Percentiles rank a stretch among this genome's conserved stretches.
phyloP scores from a whole-genome alignment of 2,329 filamentous ascomycete genomes.

The Aspergillus pseudonomiae region DNA sequence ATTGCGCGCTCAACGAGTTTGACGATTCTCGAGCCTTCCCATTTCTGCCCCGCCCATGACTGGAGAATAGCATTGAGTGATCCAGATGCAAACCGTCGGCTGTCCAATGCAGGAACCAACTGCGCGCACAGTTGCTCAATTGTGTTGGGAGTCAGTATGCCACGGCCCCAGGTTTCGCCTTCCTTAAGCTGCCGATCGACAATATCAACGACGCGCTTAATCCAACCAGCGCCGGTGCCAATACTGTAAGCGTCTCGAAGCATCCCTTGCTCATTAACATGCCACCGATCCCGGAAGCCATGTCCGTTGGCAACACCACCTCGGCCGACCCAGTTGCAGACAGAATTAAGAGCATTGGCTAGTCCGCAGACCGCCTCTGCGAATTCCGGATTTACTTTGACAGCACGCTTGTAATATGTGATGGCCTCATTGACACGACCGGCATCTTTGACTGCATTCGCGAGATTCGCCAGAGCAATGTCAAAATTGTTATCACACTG shows the following conservation, averaged over 20 bases:
- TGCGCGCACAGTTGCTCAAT: slow-evolving; percentile 58
- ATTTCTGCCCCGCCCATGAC: slow-evolving; percentile 72
- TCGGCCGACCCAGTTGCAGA: slow-evolving; percentile 90
- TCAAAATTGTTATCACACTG: slow-evolving; percentile 92
- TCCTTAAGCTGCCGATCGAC: slow-evolving; percentile 86
- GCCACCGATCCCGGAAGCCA: slow-evolving; percentile 84
- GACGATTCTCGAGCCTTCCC: slow-evolving; percentile 86
- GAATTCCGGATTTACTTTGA: slow-evolving; percentile 90
- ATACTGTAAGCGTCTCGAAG: slow-evolving; percentile 72
- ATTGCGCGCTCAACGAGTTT: slow-evolving; percentile 82
- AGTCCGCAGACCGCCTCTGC: slow-evolving; percentile 95
- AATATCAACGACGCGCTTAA: slow-evolving; percentile 86
- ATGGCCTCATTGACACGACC: slow-evolving; percentile 92
- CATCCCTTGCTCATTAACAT: slow-evolving; percentile 83
- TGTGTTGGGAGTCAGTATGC: slow-evolving; percentile 62
- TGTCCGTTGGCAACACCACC: slow-evolving; percentile 78
- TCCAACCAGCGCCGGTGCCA: slow-evolving; percentile 72
- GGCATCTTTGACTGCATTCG: slow-evolving; percentile 97
- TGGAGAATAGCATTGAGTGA: slow-evolving; percentile 44
- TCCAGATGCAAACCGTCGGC: slow-evolving; percentile 28
- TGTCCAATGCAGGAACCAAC: slow-evolving; percentile 41
- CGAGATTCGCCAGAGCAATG: slow-evolving; percentile 92
- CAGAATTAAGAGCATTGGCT: slow-evolving; percentile 91
- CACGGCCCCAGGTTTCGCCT: slow-evolving; percentile 81
- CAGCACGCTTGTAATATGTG: slow-evolving; percentile 84